Percentiles rank a stretch among this genome's conserved stretches.
These are phyloP conservation scores for Aureoboletus auriporus DNA, from an alignment of 768 basidiomycete species.

Conservation along the genomic window DNA sequence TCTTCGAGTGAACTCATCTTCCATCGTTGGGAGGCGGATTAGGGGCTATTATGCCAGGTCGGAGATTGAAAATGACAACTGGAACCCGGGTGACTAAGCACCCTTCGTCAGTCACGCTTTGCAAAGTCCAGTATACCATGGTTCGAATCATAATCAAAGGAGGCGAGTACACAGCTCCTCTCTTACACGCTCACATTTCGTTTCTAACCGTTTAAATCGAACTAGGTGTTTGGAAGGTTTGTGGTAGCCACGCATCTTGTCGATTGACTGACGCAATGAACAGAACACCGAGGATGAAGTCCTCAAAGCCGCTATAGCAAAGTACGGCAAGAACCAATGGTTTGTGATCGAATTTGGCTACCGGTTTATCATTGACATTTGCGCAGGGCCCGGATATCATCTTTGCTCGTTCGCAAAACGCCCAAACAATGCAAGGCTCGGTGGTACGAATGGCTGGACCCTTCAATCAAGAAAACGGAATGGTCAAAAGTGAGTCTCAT, in stretches of 20 bases:
- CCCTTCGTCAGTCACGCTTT: not conserved
- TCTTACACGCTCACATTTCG: not conserved
- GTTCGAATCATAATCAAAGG: constrained; percentile 91
- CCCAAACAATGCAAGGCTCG: constrained; percentile 99
- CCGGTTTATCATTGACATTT: not conserved
- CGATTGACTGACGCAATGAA: constrained; percentile 8
- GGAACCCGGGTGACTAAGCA: not conserved
- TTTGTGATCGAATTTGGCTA: constrained; percentile 19
- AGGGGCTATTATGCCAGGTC: constrained; percentile 3
- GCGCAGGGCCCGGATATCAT: constrained; percentile 92
- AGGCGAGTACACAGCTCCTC: constrained; percentile 41
- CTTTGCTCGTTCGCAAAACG: constrained; percentile 94
- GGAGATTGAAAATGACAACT: constrained; percentile 19
- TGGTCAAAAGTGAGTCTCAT: constrained; percentile 82
- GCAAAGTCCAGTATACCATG: constrained; percentile 38
- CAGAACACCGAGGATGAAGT: constrained; percentile 98
- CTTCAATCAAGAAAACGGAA: constrained; percentile 99
- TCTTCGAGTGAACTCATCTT: not conserved
- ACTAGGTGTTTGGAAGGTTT: constrained; percentile 81
- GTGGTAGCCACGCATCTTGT: constrained; percentile 3
- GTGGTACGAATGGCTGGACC: constrained; percentile 99
- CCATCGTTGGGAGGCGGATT: too few relatives aligned
- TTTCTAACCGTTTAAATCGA: constrained; percentile 4
- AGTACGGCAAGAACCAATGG: constrained; percentile 98
- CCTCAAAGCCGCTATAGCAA: constrained; percentile 96